Evolutionary conservation across 371 early-diverging fungal genomes (phyloP).

Genomic region (Rhizopus arrhizus): DNA sequence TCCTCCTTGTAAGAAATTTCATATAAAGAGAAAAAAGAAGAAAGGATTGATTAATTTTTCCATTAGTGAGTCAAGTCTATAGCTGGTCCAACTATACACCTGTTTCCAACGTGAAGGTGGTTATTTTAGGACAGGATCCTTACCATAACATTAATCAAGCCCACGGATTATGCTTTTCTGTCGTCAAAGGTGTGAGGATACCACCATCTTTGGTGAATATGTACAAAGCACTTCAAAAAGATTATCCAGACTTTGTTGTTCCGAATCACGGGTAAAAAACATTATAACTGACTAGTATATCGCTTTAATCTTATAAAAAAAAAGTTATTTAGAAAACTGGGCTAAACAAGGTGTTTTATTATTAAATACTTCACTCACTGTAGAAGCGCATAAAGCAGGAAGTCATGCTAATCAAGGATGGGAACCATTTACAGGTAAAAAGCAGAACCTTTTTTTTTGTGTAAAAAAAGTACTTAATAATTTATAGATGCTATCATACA

Average conservation of each 20-base stretch:
- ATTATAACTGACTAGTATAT: slow-evolving; percentile 6
- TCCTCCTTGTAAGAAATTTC: slow-evolving; percentile 64
- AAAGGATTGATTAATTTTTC: not conserved
- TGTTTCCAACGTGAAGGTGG: slow-evolving; percentile 71
- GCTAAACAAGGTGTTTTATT: slow-evolving; percentile 93
- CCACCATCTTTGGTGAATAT: slow-evolving; percentile 97
- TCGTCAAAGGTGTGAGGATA: slow-evolving; percentile 68
- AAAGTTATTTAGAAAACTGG: slow-evolving; percentile 72
- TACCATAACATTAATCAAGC: slow-evolving; percentile 95
- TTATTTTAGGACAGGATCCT: slow-evolving; percentile 97
- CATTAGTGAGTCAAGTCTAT: slow-evolving; percentile 67
- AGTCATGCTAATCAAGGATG: slow-evolving; percentile 93
- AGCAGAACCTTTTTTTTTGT: not conserved
- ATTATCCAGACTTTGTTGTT: slow-evolving; percentile 65
- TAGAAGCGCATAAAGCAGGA: slow-evolving; percentile 79
- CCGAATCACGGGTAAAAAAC: slow-evolving; percentile 61
- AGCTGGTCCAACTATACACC: slow-evolving; percentile 78
- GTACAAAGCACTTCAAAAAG: slow-evolving; percentile 78
- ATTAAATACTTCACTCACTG: slow-evolving; percentile 94
- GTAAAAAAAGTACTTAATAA: not conserved
- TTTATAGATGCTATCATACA: slow-evolving; percentile 44
- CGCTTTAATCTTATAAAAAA: not conserved
- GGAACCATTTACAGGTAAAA: slow-evolving; percentile 83
- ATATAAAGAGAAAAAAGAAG: not conserved
- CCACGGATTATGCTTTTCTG: slow-evolving; percentile 91